These are phyloP conservation scores for Moniliella sp. DNA, from an alignment of 1,284 basidiomycete species.

Conservation along the genomic window DNA sequence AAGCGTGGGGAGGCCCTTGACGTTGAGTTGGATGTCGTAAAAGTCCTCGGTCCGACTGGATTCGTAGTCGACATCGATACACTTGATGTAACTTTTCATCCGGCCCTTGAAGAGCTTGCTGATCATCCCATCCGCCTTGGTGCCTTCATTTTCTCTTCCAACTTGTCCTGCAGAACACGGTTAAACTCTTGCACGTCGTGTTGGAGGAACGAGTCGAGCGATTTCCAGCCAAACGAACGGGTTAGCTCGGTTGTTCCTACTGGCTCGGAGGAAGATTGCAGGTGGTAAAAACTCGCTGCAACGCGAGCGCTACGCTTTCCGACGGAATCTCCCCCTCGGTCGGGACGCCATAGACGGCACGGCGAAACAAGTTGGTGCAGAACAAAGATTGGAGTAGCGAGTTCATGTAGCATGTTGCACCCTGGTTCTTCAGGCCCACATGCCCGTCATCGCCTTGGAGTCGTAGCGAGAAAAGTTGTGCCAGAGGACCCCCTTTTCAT, in stretches of 20 bases:
- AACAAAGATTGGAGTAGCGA: constrained; percentile 79
- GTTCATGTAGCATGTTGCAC: constrained; percentile 97
- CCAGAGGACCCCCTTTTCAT: constrained; percentile 92
- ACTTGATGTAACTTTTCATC: too few species aligned
- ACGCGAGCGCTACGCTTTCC: constrained; percentile 72
- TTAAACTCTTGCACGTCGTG: constrained; percentile 97
- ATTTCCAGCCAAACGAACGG: constrained; percentile 95
- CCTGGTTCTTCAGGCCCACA: constrained; percentile 89
- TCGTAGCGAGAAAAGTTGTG: constrained; percentile 97
- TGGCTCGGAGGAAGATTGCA: constrained; percentile 86
- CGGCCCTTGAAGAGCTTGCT: constrained; percentile 77
- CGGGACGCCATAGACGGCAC: constrained; percentile 39
- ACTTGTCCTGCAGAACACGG: constrained; percentile 73
- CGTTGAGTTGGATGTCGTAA: too few species aligned
- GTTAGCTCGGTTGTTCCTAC: constrained; percentile 92
- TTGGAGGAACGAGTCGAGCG: constrained; percentile 83
- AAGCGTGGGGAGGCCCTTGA: constrained; percentile 84
- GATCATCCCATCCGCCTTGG: constrained; percentile 73
- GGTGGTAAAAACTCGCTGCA: constrained; percentile 84
- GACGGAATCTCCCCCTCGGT: too few species aligned
- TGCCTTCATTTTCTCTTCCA: constrained; percentile 94
- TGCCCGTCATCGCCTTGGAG: constrained; percentile 95
- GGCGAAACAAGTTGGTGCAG: constrained; percentile 79
- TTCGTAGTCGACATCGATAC: constrained; percentile 86
- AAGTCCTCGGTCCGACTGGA: constrained; percentile 73